Conservation (phyloP, 108 stramenopile species). For the Cyclotella cryptica region DNA sequence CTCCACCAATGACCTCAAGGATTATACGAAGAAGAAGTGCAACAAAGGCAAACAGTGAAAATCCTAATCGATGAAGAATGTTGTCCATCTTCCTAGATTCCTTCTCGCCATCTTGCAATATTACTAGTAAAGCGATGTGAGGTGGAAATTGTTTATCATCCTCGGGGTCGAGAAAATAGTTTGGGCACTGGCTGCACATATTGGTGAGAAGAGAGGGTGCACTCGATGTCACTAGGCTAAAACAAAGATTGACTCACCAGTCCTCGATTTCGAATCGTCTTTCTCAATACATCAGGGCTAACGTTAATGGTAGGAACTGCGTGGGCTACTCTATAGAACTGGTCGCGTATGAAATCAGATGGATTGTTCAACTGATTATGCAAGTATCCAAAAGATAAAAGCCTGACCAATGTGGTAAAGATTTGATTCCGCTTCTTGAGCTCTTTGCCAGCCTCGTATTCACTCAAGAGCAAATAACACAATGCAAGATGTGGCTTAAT, state of each 20-base stretch:
- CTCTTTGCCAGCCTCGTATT: constrained; percentile 33
- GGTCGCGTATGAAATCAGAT: constrained; percentile 45
- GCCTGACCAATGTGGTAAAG: constrained; percentile 14
- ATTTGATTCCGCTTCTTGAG: neutral
- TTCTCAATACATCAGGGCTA: constrained; percentile 28
- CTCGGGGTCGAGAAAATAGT: constrained; percentile 48
- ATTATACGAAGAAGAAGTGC: constrained; percentile 41
- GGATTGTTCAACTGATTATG: constrained; percentile 49
- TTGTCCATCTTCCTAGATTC: constrained; percentile 36
- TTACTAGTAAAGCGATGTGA: constrained; percentile 44
- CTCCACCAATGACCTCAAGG: constrained; percentile 45
- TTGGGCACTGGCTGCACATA: constrained; percentile 34
- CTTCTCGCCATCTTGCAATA: constrained; percentile 49
- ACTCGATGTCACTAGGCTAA: neutral
- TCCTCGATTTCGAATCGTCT: constrained; percentile 42
- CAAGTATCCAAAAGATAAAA: constrained; percentile 36
- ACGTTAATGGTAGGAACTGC: constrained; percentile 28
- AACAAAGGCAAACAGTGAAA: constrained; percentile 36
- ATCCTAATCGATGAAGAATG: constrained; percentile 33
- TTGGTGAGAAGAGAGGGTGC: neutral
- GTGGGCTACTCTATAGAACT: constrained; percentile 31
- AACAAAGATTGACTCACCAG: constrained; percentile 3
- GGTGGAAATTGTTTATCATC: constrained; percentile 44
- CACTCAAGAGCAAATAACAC: constrained; percentile 40
- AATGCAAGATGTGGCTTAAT: constrained; percentile 47